Conservation (phyloP, 2,329 filamentous ascomycete genomes). For the Fusarium siculi region DNA sequence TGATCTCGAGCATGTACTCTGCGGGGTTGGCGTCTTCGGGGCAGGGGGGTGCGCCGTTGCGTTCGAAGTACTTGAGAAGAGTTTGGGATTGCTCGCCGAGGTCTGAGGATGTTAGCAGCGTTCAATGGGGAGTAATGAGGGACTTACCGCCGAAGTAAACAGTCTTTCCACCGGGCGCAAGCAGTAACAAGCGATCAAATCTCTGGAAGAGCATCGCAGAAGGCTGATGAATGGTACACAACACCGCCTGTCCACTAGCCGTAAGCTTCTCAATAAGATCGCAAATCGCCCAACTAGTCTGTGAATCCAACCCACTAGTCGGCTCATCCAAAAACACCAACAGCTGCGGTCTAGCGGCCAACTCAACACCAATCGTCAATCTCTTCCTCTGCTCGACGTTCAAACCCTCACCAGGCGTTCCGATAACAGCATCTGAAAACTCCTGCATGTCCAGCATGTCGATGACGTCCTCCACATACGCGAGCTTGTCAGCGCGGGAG, state of each 20-base stretch:
- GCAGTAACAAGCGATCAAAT: constrained; percentile 65
- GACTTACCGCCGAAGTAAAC: constrained; percentile 68
- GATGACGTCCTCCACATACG: constrained; percentile 47
- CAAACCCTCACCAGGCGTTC: constrained; percentile 62
- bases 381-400: constrained; percentile 62
- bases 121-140: accelerated
- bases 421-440: constrained; percentile 72
- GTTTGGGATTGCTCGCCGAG: constrained; percentile 56
- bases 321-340: constrained; percentile 82
- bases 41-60: constrained; percentile 67
- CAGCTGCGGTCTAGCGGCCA: constrained; percentile 77
- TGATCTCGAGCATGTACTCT: constrained; percentile 70
- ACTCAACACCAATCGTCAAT: constrained; percentile 79
- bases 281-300: constrained; percentile 80
- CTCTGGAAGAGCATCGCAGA: constrained; percentile 57
- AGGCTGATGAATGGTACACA: constrained; percentile 61
- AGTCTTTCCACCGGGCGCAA: constrained; percentile 66
- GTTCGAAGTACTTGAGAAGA: constrained; percentile 68
- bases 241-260: constrained; percentile 55
- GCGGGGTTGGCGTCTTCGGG: constrained; percentile 69
- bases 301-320: constrained; percentile 78
- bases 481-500: constrained; percentile 47
- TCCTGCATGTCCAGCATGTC: constrained; percentile 60
- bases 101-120: constrained; percentile 5
- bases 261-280: constrained; percentile 75